Evolutionary conservation across 2,329 filamentous ascomycete species (phyloP), one percentile per base, ranked within the genome.

Genomic region (Fusarium fracticaudum): DNA sequence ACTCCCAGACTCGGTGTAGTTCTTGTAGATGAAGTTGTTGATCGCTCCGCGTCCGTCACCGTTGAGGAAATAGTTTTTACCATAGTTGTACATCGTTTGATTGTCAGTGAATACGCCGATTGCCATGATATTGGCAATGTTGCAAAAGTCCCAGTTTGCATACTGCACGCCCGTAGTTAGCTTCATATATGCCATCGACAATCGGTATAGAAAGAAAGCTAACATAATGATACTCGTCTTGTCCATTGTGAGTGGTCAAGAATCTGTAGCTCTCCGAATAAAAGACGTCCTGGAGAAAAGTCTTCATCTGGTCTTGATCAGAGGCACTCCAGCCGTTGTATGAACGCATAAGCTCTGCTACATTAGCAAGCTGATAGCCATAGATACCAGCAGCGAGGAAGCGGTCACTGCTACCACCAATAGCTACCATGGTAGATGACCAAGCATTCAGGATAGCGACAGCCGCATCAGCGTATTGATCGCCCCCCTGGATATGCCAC

Each of bases 111-210:
- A 50, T 1, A 50, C 20, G 5, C 47, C 47, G 29, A 31, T 50
- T 17, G 47, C 47, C 47, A 50, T 50, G 29, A 50, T 50, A 9
- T 50, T 50, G 0, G 47, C 47, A 3, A 50, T n/a, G 12, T 33
- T 50, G 20, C 47, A 50, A 6, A 50, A n/a, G 29, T 50, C 47
- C 47, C 47, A 33, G 7, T 50, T 50, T 11, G 47, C 29, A 8
- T 50, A 50, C 47, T 35, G 33, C 1, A 1, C 0, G 33, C 3
- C 14, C 0, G 15, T 1, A 35, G 33, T 35, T 35, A 35, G 33
- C 15, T 1, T 1, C 3, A 17, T 35, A 0, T 8, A 17, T 15
- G 14, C 1, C 0, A 8, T 35, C 1, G 14, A 17, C 8, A 17
- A 4, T 35, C 3, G 1, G 15, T 17, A 8, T 9, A 17, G 0